phyloP scores from a whole-genome alignment of 1,284 basidiomycete species.

The Calocybe gambosa region DNA sequence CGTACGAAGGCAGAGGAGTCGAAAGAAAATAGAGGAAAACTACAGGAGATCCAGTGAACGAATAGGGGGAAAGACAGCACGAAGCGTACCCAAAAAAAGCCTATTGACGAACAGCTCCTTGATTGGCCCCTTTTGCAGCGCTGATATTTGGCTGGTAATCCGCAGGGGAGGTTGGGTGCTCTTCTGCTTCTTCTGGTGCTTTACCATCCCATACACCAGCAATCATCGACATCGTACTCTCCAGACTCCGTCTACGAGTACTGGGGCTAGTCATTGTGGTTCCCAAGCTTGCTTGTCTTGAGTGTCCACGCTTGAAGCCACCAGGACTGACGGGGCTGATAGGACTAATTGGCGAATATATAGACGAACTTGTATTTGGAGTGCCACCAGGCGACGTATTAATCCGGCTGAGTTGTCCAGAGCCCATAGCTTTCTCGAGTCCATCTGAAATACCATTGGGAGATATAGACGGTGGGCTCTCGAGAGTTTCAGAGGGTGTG shows the following conservation, averaged over 20 bases:
- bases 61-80: not conserved
- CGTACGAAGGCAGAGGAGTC: not conserved
- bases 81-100: not conserved
- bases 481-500: constrained; percentile 45
- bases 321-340: constrained; percentile 27
- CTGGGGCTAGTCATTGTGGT: constrained; percentile 97
- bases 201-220: constrained; percentile 80
- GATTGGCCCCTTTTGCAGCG: not conserved
- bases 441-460: constrained; percentile 48
- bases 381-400: constrained; percentile 24
- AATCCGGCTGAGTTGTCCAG: constrained; percentile 23
- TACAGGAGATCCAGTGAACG: constrained; percentile 6
- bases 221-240: constrained; percentile 95
- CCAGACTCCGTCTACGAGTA: constrained; percentile 86
- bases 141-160: constrained; percentile 7
- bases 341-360: constrained; percentile 28
- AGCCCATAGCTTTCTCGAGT: constrained; percentile 43
- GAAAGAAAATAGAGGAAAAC: not conserved
- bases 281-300: constrained; percentile 84
- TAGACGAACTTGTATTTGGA: constrained; percentile 19
- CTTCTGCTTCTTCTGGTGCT: constrained; percentile 34
- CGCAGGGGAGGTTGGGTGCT: constrained; percentile 24
- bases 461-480: constrained; percentile 42
- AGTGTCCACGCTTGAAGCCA: constrained; percentile 72
- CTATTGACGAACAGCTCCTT: not conserved